Base-by-base conservation (phyloP, 768 basidiomycete genomes). In the Auriscalpium microsporum region DNA sequence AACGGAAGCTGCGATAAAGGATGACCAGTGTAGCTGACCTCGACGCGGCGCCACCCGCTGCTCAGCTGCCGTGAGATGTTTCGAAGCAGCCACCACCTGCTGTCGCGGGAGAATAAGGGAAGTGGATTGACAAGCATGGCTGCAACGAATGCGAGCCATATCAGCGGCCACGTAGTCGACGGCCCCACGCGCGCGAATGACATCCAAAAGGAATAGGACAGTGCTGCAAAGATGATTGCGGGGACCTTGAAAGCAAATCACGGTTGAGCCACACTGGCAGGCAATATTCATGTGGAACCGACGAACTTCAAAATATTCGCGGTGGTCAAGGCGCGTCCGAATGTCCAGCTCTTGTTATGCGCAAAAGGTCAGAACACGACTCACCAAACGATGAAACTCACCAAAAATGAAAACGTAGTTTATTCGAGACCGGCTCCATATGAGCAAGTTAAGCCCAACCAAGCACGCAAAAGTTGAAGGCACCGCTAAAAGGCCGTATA, bases 331-430 rank as follows among this genome's bases (percentile, higher is more conserved):
- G 47, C 56, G 55, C 7, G 56, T 57, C 33, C 58, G 37, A 8
- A 57, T 48, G 46, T 62, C 59, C 17, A 63, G 45, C 19, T 58
- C 57, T 59, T 34, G 23, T 21, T 13, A 16, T 11, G 4, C 16
- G 19, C 44, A 33, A n/a, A 40, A 36, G 17, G 16, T 48, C 10
- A 10, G 11, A 37, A 45, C 9, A 5, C 46, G 13, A 10, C 45
- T 14, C 37, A 14, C 14, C 14, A 34, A 47, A 21, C 45, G 37
- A 4, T 10, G 16, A 10, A 47, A 62, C 78, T 40, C 56, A 88
- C 87, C 87, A 63, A 94, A 90, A 37, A 94, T 90, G 67, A 97
- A 95, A n/a, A 84, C 79, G 63, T 94, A 95, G 66, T 97, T 98
- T 62, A 99, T 92, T 47, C 87, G 77, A 6, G 84, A 73, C 5